Evolutionary conservation across 345 rosid genomes (phyloP), one percentile per base, ranked within the genome.

Genomic region (Firmiana major): DNA sequence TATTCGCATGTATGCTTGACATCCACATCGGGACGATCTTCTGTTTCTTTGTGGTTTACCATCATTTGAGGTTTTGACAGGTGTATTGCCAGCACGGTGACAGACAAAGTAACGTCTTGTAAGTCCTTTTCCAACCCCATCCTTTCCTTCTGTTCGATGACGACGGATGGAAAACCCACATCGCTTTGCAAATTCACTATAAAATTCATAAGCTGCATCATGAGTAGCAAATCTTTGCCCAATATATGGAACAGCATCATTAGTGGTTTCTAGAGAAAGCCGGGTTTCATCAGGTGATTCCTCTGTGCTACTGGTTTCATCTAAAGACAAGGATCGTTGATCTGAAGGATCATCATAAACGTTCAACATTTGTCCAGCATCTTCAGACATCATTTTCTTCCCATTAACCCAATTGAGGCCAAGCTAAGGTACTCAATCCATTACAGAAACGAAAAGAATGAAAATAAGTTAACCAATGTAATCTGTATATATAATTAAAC

Each of bases 41-140:
- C 97, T 77, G 71, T 95, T 95, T 80, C 99, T 87, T 80, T 93
- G 99, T 7, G 98, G 94, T 71, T 95, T 95, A 67, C 81, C 85
- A 49, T 91, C 93, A 22, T 84, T 93, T 58, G 80, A 71, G 26
- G 92, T 75, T 81, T 95, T 95, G 36, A 83, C 78, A 6, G 99
- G 99, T n/a, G 99, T 95, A 80, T 93, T 95, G 13, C 99, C 99
- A 75, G 99, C 99, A 22, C 98, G 93, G 34, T 93, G 99, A 83
- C 99, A 95, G 74, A 93, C 99, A 83, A 95, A 91, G 76, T 95
- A 95, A 28, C 99, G 97, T 80, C 99, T 90, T 0, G 97, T 93
- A 22, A 95, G 97, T 74, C 99, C 99, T 79, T 91, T 93, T 38
- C 99, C 99, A 59, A 94, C 90, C 71, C 98, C 99, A 21, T 94